These are phyloP conservation scores for Hypoxylon subgilvum DNA, from an alignment of 495 filamentous ascomycete species.

Conservation along the genomic window DNA sequence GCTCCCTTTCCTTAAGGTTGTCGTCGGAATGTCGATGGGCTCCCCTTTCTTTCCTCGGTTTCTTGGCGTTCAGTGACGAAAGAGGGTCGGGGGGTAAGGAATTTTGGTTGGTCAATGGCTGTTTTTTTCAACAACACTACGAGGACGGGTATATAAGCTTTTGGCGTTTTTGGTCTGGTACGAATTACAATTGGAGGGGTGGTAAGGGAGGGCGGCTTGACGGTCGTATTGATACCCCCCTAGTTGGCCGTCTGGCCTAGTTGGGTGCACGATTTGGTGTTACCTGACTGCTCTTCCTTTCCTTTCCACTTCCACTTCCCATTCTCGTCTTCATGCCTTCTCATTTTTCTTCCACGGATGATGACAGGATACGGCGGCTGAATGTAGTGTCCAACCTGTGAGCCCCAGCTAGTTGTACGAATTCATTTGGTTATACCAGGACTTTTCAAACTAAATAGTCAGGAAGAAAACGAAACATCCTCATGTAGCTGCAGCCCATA, in stretches of 20 bases:
- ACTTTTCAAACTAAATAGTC: too few species aligned
- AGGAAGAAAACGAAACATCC: too few species aligned
- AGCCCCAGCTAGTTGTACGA: too few species aligned
- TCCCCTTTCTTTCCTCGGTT: constrained; percentile 15
- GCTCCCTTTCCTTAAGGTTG: background rate
- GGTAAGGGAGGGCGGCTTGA: constrained; percentile 19
- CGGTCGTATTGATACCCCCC: constrained; percentile 29
- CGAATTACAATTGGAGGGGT: background rate
- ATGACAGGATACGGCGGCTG: too few species aligned
- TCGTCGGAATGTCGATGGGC: background rate
- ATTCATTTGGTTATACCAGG: too few species aligned
- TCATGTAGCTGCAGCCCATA: too few species aligned
- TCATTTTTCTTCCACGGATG: too few species aligned
- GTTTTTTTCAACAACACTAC: constrained; percentile 28
- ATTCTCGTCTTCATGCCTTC: too few species aligned
- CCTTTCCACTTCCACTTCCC: too few species aligned
- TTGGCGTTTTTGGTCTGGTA: constrained; percentile 19
- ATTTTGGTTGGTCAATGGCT: too few species aligned
- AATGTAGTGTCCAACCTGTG: too few species aligned
- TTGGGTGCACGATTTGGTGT: background rate
- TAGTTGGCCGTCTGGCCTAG: background rate
- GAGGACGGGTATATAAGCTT: constrained; percentile 20
- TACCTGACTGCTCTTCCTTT: background rate
- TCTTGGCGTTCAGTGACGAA: constrained; percentile 26
- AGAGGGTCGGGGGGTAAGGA: background rate